phyloP scores from a whole-genome alignment of 352 stramenopile species.

The Pythium coloratum region DNA sequence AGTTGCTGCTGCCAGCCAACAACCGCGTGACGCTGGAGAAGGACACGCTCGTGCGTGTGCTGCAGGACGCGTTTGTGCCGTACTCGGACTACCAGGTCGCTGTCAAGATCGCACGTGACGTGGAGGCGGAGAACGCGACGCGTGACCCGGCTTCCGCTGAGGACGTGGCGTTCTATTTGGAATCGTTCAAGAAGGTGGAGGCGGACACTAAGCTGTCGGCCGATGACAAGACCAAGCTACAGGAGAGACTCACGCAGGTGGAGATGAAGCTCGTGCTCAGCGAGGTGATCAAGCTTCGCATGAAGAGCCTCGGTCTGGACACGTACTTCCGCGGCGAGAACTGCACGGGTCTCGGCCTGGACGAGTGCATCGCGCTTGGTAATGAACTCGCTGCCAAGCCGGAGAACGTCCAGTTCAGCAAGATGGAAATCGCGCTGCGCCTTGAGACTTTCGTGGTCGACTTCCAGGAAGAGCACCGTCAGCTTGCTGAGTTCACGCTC shows the following conservation, averaged over 20 bases:
- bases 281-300: conserved; percentile 29
- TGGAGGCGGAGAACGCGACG: conserved; percentile 17
- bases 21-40: conserved; percentile 28
- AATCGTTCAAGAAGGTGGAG: conserved; percentile 30
- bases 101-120: conserved; percentile 23
- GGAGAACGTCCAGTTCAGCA: conserved; percentile 30
- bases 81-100: conserved; percentile 32
- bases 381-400: conserved; percentile 28
- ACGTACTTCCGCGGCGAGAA: conserved; percentile 28
- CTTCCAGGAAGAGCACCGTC: conserved; percentile 22
- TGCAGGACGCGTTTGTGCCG: conserved; percentile 31
- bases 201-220: conserved; percentile 30
- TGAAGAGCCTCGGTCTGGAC: conserved; percentile 28
- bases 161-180: conserved; percentile 30
- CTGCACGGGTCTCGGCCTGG: conserved; percentile 17
- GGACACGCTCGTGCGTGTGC: conserved; percentile 20
- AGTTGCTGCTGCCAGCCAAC: conserved; percentile 25
- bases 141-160: conserved; percentile 17
- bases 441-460: conserved; percentile 25
- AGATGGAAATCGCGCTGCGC: conserved; percentile 32
- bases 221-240: conserved; percentile 23
- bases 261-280: conserved; percentile 28
- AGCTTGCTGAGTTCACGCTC: conserved; percentile 31
- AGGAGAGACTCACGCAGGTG: conserved; percentile 20
- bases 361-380: conserved; percentile 19